Evolutionary conservation across 2,329 filamentous ascomycete genomes (phyloP).

Genomic region (Paecilomyces dactylethromorphus): DNA sequence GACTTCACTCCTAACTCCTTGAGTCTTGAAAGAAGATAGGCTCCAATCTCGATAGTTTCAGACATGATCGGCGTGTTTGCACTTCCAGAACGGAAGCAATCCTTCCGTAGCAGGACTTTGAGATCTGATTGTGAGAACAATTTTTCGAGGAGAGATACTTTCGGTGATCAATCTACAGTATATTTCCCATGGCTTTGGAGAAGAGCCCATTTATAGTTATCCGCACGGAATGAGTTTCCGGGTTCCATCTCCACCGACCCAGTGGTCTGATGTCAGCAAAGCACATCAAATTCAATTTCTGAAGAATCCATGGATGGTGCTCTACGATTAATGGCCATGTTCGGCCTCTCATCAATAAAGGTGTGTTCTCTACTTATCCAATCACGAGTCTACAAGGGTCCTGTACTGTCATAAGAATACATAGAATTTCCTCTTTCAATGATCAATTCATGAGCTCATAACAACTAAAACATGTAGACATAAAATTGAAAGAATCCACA

Average conservation of each 20-base stretch:
- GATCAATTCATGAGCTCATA: not conserved
- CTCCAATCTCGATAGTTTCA: constrained; percentile 1
- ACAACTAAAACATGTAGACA: not conserved
- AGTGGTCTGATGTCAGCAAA: not conserved
- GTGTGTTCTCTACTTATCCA: not conserved
- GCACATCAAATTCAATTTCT: not conserved
- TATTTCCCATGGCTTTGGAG: not conserved
- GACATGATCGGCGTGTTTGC: not conserved
- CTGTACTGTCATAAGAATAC: not conserved
- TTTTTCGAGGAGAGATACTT: not conserved
- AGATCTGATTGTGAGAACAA: not conserved
- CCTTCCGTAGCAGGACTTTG: no score
- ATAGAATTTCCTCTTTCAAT: not conserved
- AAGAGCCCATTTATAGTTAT: not conserved
- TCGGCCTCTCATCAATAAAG: not conserved
- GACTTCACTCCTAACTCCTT: constrained; percentile 3
- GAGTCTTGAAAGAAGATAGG: constrained; percentile 4
- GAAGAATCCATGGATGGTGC: not conserved
- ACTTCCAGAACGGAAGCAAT: not conserved
- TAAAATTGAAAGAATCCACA: not conserved
- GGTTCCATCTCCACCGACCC: not conserved
- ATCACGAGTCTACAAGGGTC: not conserved
- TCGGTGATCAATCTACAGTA: no score
- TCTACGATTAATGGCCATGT: not conserved
- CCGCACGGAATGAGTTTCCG: not conserved